phyloP scores from a whole-genome alignment of 202 grass and related monocot species.

The Carex sylvatica region DNA sequence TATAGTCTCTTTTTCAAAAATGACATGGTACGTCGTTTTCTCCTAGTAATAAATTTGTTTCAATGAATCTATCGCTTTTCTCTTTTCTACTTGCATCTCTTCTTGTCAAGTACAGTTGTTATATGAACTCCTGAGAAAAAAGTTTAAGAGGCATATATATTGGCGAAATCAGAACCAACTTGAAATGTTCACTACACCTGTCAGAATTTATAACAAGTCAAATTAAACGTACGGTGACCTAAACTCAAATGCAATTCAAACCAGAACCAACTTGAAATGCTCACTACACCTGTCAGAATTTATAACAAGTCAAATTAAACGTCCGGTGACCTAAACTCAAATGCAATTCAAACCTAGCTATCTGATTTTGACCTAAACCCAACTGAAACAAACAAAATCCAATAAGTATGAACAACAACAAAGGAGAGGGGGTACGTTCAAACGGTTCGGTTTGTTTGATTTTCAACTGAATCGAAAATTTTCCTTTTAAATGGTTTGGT shows the following conservation, averaged over 20 bases:
- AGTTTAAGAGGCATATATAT: background rate
- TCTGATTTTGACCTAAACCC: background rate
- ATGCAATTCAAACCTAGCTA: conserved; percentile 2
- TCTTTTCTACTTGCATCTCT: conserved; percentile 1
- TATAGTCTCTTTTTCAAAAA: conserved; percentile 23
- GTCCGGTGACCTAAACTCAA: background rate
- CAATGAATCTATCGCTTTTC: background rate
- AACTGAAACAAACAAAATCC: background rate
- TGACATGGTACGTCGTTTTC: conserved; percentile 14
- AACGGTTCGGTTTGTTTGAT: no score
- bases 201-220: background rate
- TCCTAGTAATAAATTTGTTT: conserved; percentile 10
- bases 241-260: background rate
- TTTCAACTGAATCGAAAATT: no score
- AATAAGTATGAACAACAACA: background rate
- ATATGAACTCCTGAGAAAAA: background rate
- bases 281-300: background rate
- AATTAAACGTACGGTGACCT: background rate
- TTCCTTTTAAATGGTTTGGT: no score
- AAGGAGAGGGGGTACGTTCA: no score
- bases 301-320: background rate
- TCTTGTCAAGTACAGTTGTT: background rate
- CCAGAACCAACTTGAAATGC: conserved; percentile 3
- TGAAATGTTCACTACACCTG: background rate
- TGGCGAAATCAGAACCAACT: conserved; percentile 8